Base-by-base conservation (phyloP, 805 yeast genomes). In the Wickerhamia fluorescens region DNA sequence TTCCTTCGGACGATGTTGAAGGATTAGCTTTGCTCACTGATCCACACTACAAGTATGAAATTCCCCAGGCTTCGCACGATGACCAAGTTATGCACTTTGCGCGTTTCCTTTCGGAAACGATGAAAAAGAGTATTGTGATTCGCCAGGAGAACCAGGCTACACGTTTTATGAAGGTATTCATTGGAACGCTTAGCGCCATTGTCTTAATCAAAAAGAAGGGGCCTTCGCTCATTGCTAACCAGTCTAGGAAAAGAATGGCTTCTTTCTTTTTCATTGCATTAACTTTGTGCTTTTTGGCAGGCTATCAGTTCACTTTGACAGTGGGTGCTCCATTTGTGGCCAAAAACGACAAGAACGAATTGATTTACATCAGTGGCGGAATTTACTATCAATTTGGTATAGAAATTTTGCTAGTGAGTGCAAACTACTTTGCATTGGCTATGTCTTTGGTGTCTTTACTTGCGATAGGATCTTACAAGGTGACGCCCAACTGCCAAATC, bases 331-430 rank as follows among this genome's bases (percentile, higher is more conserved):
- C 89, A 3, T 73, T 83, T 27, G 38, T 82, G 12, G 75, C 78
- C 1, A 61, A 58, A 31, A 58, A 68, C 42, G 72, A 66, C 2
- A 45, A 71, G 3, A 73, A 71, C 8, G 54, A 58, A n/a, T 47
- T 77, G 3, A 68, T 75, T 52, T 66, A 60, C 41, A 66, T 78
- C 32, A 69, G 81, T 34, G 85, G 85, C 9, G 86, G 84, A 3
- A 51, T 56, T 3, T 71, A 68, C 32, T 75, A 75, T 61, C 89
- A 81, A 53, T 75, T 80, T 51, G 89, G 92, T 1, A 53, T 71
- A 4, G 94, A 83, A 46, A 65, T 76, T 3, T 44, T 75, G 4
- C 49, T 78, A 2, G 68, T 79, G 6, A 66, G 72, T 3, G 48
- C 43, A 2, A 58, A 71, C 38, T 83, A 82, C 42, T 37, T 67